These are phyloP conservation scores for Neostapfia colusana DNA, from an alignment of 176 grass and related monocot species.

Conservation along the genomic window DNA sequence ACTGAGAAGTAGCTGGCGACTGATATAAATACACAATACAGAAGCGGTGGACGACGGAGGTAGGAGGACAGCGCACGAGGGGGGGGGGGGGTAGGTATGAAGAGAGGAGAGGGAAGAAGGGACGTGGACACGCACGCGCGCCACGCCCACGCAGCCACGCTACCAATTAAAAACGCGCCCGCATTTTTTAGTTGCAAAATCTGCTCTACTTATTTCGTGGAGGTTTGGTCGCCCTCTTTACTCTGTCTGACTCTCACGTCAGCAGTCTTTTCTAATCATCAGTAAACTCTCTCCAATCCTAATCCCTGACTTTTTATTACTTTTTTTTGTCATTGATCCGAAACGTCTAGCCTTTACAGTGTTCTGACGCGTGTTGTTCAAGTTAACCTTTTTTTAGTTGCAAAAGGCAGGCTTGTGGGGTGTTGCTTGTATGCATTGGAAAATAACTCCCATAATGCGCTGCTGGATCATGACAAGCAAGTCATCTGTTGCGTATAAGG, in stretches of 20 bases:
- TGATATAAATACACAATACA: conserved; percentile 38
- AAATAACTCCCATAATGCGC: no score
- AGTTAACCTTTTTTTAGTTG: no score
- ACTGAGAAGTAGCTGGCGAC: background rate
- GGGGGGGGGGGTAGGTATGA: conserved; percentile 20
- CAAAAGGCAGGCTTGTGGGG: no score
- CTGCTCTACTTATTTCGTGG: background rate
- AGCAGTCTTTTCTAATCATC: background rate
- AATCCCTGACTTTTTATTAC: no score
- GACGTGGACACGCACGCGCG: conserved; percentile 22
- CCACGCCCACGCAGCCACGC: conserved; percentile 20
- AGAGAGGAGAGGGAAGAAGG: background rate
- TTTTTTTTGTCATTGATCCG: no score
- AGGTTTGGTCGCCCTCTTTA: background rate
- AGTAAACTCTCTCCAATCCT: background rate
- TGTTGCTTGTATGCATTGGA: no score
- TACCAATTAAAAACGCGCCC: background rate
- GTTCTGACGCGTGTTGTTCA: no score
- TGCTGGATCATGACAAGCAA: no score
- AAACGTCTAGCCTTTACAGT: no score
- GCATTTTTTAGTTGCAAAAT: background rate
- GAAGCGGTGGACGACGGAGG: background rate
- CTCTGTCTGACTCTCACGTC: no score
- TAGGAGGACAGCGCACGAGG: background rate
- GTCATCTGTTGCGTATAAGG: no score